A percentile compares a stretch with the other conserved stretches of the same genome.
phyloP scores from a whole-genome alignment of 108 stramenopile species.

The Poteriospumella lacustris region DNA sequence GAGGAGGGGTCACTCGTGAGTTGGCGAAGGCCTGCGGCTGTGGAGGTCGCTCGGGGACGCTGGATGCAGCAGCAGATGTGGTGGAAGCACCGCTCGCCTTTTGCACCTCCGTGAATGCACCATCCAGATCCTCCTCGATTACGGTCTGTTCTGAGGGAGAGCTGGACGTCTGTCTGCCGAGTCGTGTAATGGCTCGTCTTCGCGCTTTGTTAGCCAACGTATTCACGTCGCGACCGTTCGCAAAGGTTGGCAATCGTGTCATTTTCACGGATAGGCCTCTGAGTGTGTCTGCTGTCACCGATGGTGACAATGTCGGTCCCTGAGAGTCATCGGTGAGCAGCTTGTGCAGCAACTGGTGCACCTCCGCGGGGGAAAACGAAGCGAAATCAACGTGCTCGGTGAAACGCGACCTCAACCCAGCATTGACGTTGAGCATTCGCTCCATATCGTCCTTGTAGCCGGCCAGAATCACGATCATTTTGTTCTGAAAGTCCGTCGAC shows the following conservation, averaged over 20 bases:
- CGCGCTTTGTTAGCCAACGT: neutral
- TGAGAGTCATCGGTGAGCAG: too few relatives aligned
- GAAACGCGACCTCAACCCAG: slow-evolving; percentile 40
- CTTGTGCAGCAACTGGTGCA: too few relatives aligned
- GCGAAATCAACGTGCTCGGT: slow-evolving; percentile 39
- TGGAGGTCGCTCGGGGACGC: too few relatives aligned
- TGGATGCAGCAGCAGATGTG: too few relatives aligned
- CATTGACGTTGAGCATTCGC: slow-evolving; percentile 35
- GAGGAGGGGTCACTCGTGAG: too few relatives aligned
- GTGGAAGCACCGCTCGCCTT: neutral
- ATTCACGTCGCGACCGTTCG: neutral
- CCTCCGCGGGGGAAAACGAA: too few relatives aligned
- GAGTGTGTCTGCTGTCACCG: too few relatives aligned
- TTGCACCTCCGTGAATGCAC: neutral
- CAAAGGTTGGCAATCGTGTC: neutral
- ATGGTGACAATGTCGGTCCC: too few relatives aligned
- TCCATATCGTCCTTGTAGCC: slow-evolving; percentile 45
- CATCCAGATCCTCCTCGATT: neutral
- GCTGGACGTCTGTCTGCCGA: neutral
- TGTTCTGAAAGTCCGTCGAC: slow-evolving; percentile 36
- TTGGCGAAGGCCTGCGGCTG: neutral
- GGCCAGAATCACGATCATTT: slow-evolving; percentile 44
- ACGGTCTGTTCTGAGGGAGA: neutral
- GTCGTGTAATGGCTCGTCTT: neutral
- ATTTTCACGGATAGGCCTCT: too few relatives aligned